Conservation (phyloP, 257 asterid genomes). For the Thymus mandschuricus region DNA sequence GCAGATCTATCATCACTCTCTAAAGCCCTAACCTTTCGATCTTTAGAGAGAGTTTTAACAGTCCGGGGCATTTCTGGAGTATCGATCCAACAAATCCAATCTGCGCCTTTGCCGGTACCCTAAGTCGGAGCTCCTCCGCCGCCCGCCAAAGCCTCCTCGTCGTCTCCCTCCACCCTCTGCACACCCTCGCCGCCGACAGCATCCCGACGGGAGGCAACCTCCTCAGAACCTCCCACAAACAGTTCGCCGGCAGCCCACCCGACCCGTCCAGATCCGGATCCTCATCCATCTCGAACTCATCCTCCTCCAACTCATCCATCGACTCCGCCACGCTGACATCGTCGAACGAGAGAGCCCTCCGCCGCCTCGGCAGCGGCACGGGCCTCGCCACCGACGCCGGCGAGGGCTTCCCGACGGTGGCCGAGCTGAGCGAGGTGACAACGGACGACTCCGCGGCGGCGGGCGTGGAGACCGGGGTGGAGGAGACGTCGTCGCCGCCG, state of each 20-base stretch:
- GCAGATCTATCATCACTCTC: conserved; percentile 39
- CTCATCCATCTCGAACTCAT: conserved; percentile 40
- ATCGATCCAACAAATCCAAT: conserved; percentile 87
- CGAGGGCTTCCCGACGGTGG: conserved; percentile 37
- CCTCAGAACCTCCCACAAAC: conserved; percentile 86
- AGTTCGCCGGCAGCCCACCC: conserved; percentile 58
- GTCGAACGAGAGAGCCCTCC: conserved; percentile 79
- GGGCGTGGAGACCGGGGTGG: conserved; percentile 40
- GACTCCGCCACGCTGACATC: conserved; percentile 59
- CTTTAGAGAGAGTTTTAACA: conserved; percentile 65
- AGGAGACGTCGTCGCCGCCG: conserved; percentile 13
- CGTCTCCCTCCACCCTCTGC: conserved; percentile 86
- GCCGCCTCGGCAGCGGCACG: conserved; percentile 44
- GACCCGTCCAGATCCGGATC: conserved; percentile 51
- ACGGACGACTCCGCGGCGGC: conserved; percentile 38
- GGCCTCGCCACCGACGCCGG: conserved; percentile 42
- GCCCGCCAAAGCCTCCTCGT: conserved; percentile 75
- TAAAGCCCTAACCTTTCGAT: conserved; percentile 78
- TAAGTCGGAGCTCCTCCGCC: conserved; percentile 84
- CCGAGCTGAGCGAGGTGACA: conserved; percentile 32
- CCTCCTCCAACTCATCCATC: conserved; percentile 45
- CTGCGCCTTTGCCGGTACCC: conserved; percentile 78
- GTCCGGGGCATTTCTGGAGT: conserved; percentile 82
- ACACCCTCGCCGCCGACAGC: conserved; percentile 76
- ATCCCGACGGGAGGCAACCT: conserved; percentile 78